Evolutionary conservation across 1,139 yeast species (phyloP).

Genomic region (Hanseniaspora uvarum): DNA sequence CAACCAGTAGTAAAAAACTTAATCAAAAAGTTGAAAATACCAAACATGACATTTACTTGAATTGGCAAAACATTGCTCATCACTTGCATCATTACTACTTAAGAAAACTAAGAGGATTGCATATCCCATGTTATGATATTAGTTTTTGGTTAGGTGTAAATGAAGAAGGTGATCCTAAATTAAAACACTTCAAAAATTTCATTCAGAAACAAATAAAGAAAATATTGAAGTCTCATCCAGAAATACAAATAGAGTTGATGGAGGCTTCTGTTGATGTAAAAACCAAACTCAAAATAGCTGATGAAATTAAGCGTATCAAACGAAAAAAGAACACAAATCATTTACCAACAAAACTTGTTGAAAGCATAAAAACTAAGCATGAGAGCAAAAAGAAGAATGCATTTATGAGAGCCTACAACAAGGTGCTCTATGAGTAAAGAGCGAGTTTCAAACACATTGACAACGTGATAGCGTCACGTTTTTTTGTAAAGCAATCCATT

Average conservation of each 20-base stretch:
- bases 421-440: not conserved
- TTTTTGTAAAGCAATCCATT: too few species aligned
- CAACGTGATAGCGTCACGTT: too few species aligned
- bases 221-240: not conserved
- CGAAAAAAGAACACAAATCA: slow-evolving; percentile 21
- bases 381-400: not conserved
- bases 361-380: not conserved
- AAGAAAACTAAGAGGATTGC: not conserved
- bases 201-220: not conserved
- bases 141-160: slow-evolving; percentile 14
- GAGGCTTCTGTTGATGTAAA: slow-evolving; percentile 9
- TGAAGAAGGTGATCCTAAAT: not conserved
- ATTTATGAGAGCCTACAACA: slow-evolving; percentile 10
- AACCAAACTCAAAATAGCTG: slow-evolving; percentile 24
- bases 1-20: not conserved
- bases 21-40: slow-evolving; percentile 4
- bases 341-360: not conserved
- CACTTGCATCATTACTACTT: slow-evolving; percentile 8
- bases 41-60: slow-evolving; percentile 7
- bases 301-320: slow-evolving; percentile 25
- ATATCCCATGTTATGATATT: slow-evolving; percentile 11
- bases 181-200: not conserved
- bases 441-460: slow-evolving; percentile 27
- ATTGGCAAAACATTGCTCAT: slow-evolving; percentile 16
- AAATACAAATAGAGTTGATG: slow-evolving; percentile 8